These are phyloP conservation scores for Fusarium avenaceum DNA, from an alignment of 2,329 filamentous ascomycete genomes.

Conservation along the genomic window DNA sequence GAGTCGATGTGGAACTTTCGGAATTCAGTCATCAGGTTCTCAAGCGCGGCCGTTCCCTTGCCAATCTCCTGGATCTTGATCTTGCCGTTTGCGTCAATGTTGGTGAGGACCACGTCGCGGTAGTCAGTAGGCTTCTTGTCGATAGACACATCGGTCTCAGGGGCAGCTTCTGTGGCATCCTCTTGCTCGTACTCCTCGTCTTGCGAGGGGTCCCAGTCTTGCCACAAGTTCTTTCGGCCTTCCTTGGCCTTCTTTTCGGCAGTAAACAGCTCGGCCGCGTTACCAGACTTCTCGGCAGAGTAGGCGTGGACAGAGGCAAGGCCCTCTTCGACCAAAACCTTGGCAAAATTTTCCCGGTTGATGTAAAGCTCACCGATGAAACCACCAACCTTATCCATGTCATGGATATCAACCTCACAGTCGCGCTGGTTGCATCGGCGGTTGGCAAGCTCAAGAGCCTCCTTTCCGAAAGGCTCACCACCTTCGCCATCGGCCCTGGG, in stretches of 20 bases:
- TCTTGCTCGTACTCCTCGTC: constrained; percentile 74
- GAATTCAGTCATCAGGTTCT: constrained; percentile 91
- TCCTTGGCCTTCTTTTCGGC: constrained; percentile 94
- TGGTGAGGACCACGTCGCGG: constrained; percentile 91
- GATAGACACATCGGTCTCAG: constrained; percentile 65
- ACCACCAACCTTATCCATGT: constrained; percentile 94
- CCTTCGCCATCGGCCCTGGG: constrained; percentile 81
- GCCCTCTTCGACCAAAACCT: constrained; percentile 92
- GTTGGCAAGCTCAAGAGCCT: constrained; percentile 92
- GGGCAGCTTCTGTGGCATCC: constrained; percentile 64
- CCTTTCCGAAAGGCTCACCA: constrained; percentile 93
- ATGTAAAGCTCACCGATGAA: constrained; percentile 97
- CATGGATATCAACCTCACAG: constrained; percentile 94
- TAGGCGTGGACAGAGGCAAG: constrained; percentile 93
- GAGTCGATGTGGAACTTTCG: constrained; percentile 89
- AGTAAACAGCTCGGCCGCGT: constrained; percentile 86
- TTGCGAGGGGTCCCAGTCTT: constrained; percentile 92
- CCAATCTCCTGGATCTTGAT: constrained; percentile 95
- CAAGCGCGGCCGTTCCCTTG: constrained; percentile 84
- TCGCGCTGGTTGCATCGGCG: constrained; percentile 92
- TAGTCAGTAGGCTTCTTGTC: constrained; percentile 84
- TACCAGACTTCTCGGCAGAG: constrained; percentile 95
- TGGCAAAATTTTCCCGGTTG: constrained; percentile 95
- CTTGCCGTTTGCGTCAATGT: constrained; percentile 84
- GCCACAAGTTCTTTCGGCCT: constrained; percentile 88